Base-by-base conservation (phyloP, 306 rosid species). In the Vigna unguiculata region DNA sequence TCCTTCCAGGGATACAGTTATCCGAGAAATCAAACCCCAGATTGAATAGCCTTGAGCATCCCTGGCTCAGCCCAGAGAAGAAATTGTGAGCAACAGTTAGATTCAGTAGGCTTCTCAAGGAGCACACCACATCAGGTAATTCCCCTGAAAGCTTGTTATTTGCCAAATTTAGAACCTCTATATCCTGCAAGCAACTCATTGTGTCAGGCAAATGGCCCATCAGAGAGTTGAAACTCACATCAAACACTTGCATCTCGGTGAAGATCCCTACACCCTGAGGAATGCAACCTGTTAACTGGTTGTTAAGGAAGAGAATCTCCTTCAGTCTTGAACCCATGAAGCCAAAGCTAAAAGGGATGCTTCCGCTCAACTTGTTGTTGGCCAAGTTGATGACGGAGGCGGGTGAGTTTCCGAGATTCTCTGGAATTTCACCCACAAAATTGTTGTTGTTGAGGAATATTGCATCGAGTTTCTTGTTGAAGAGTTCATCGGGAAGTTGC, bases 331-430 rank as follows among this genome's bases (percentile, higher is more conserved):
- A 75, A 40, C 86, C 69, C 89, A 88, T 79, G 74, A 89, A 83
- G 4, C 97, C 97, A 59, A 95, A 82, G 57, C 95, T 90, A 8
- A 79, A 8, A 4, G 99, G 99, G 46, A 95, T 85, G 72, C 52
- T 72, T 25, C 99, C 99, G 43, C 63, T 83, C 5, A 95, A 81
- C 53, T 79, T 85, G 82, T 95, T 95, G 71, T 92, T 90, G 0
- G 99, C 97, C 19, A 95, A 81, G 34, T 90, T 95, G 6, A 95
- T 89, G 34, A 92, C 99, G 2, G 99, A 95, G 9, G 99, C 97
- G n/a, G 91, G 97, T 1, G 99, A 93, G 24, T 81, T 88, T 1
- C 97, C 99, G 30, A 95, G 67, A 24, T 76, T 95, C 13, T 87
- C 85, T 8, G 99, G 99, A 2, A 95, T 84, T 72, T 84, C 88